phyloP scores from a whole-genome alignment of 2,329 filamentous ascomycete genomes.

The Pseudocercospora cruenta region DNA sequence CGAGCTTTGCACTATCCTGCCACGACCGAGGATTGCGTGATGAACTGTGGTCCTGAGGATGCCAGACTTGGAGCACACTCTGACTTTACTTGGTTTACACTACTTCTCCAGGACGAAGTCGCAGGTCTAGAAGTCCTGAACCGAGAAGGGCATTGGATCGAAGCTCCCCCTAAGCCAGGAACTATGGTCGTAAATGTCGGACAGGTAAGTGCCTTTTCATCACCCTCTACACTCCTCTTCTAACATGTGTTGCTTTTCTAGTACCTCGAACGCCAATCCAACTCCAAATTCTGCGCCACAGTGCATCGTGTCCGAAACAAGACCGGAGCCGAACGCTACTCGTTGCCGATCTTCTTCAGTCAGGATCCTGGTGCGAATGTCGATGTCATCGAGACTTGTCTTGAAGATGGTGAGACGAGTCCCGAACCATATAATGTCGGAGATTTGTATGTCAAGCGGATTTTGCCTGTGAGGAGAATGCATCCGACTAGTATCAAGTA shows the following conservation, averaged over 20 bases:
- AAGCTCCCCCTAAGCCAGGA: conserved; percentile 41
- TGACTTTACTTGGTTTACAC: conserved; percentile 50
- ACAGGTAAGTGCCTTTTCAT: conserved; percentile 26
- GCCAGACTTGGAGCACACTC: conserved; percentile 44
- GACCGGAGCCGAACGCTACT: conserved; percentile 45
- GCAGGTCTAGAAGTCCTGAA: conserved; percentile 47
- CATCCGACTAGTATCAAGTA: conserved; percentile 45
- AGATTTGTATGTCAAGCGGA: conserved; percentile 41
- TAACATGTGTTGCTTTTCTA: neutral
- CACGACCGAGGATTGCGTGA: conserved; percentile 36
- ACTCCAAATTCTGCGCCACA: conserved; percentile 45
- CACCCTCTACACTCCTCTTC: neutral
- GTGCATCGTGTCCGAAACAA: conserved; percentile 48
- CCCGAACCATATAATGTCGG: conserved; percentile 16
- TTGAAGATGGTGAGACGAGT: conserved; percentile 26
- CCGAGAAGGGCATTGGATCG: conserved; percentile 46
- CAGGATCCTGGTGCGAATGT: conserved; percentile 42
- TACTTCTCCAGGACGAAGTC: conserved; percentile 41
- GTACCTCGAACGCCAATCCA: conserved; percentile 47
- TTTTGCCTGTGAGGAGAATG: conserved; percentile 42
- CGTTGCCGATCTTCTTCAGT: conserved; percentile 47
- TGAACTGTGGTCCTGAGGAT: conserved; percentile 8
- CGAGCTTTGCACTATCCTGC: conserved; percentile 47
- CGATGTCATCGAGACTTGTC: conserved; percentile 37
- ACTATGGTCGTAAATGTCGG: conserved; percentile 49